Evolutionary conservation across 495 filamentous ascomycete genomes (phyloP).

Genomic region (Copromyces sp.): DNA sequence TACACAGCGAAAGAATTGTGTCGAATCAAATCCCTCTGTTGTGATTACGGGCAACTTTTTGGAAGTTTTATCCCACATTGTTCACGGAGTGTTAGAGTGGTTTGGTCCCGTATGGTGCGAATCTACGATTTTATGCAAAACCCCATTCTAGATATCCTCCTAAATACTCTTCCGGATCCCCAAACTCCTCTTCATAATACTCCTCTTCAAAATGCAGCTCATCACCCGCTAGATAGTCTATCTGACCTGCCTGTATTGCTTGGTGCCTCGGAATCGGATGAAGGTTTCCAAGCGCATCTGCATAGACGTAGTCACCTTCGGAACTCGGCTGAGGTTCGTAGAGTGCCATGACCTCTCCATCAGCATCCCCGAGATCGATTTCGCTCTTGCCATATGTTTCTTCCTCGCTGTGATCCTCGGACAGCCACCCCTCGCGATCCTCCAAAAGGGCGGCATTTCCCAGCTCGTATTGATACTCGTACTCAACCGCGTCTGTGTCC

Average conservation of each 20-base stretch:
- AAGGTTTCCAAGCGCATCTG: constrained; percentile 15
- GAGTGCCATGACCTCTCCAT: neutral
- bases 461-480: neutral
- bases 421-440: neutral
- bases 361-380: neutral
- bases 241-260: neutral
- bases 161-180: neutral
- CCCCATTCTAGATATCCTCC: neutral
- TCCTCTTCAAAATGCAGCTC: neutral
- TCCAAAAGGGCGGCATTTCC: neutral
- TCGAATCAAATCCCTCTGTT: neutral
- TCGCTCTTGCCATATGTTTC: neutral
- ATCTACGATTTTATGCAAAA: neutral
- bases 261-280: constrained; percentile 6
- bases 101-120: neutral
- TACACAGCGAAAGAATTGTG: neutral
- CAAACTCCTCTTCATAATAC: constrained; percentile 1
- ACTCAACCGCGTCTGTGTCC: neutral
- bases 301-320: constrained; percentile 20
- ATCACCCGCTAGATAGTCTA: neutral
- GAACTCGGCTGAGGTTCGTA: constrained; percentile 3
- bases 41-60: neutral
- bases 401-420: neutral
- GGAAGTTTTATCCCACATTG: neutral
- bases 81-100: neutral